A percentile compares a stretch with the other conserved stretches of the same genome.
Evolutionary conservation across 768 basidiomycete genomes (phyloP).

Genomic region (Sistotremastrum niveocremeum): DNA sequence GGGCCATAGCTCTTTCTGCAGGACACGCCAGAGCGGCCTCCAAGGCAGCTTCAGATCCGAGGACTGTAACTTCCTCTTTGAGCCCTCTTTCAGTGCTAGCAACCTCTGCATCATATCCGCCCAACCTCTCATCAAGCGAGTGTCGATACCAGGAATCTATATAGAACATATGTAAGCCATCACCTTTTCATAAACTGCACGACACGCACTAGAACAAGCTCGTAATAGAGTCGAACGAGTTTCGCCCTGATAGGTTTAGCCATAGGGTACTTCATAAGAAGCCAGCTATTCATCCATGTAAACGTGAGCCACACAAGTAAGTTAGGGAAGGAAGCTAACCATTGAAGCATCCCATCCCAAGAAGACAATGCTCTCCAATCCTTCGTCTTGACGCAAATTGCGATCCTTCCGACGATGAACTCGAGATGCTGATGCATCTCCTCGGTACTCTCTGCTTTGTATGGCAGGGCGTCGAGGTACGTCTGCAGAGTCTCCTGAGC

Average conservation of each 20-base stretch:
- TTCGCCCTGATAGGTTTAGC: slow-evolving; percentile 53
- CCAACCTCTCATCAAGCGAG: slow-evolving; percentile 59
- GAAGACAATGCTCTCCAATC: slow-evolving; percentile 62
- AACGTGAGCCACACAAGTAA: not conserved
- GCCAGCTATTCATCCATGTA: slow-evolving; percentile 38
- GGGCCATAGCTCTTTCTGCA: slow-evolving; percentile 65
- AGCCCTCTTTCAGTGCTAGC: slow-evolving; percentile 49
- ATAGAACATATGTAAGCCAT: no score
- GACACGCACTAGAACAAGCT: slow-evolving; percentile 42
- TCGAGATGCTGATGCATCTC: slow-evolving; percentile 63
- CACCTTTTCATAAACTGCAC: no score
- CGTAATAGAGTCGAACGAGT: slow-evolving; percentile 65
- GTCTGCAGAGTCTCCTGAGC: slow-evolving; percentile 32
- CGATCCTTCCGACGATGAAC: slow-evolving; percentile 52
- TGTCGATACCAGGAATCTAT: slow-evolving; percentile 49
- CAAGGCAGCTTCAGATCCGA: slow-evolving; percentile 59
- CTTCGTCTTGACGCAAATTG: slow-evolving; percentile 56
- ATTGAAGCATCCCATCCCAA: slow-evolving; percentile 74
- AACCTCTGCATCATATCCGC: slow-evolving; percentile 66
- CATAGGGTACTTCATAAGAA: slow-evolving; percentile 71
- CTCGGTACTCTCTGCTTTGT: slow-evolving; percentile 54
- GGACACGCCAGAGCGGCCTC: slow-evolving; percentile 59
- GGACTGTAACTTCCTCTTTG: slow-evolving; percentile 51
- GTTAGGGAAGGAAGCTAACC: slow-evolving; percentile 28
- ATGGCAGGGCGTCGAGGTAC: slow-evolving; percentile 58